A percentile compares a stretch with the other conserved stretches of the same genome.
phyloP scores from a whole-genome alignment of 31 red algal genomes.

The Bonnemaisonia californica region DNA sequence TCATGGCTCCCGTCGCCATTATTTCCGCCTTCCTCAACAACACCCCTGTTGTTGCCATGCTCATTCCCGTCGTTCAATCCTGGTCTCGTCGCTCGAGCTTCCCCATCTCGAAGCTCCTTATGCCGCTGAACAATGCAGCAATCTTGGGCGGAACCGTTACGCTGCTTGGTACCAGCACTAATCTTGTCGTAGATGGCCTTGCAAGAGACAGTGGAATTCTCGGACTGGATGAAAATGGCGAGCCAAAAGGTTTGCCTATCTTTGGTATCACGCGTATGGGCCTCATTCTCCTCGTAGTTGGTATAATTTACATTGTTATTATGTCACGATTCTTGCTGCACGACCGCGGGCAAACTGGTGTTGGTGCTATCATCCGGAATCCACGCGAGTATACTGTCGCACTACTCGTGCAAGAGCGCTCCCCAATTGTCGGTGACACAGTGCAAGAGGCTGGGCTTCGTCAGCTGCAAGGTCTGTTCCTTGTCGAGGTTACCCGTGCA shows the following conservation, averaged over 20 bases:
- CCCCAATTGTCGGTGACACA: conserved; percentile 88
- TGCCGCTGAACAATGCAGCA: conserved; percentile 92
- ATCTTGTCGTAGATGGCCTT: conserved; percentile 85
- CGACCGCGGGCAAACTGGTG: conserved; percentile 63
- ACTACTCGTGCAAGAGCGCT: conserved; percentile 67
- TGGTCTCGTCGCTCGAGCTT: conserved; percentile 82
- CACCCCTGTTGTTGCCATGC: conserved; percentile 90
- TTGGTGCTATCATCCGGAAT: conserved; percentile 76
- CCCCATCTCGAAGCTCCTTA: conserved; percentile 85
- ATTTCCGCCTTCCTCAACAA: conserved; percentile 96
- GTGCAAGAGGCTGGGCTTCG: conserved; percentile 86
- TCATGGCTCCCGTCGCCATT: conserved; percentile 77
- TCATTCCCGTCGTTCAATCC: conserved; percentile 86
- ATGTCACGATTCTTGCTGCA: conserved; percentile 65
- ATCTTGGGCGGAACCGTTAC: conserved; percentile 90
- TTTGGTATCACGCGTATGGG: conserved; percentile 79
- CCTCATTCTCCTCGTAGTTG: conserved; percentile 42
- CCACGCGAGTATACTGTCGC: conserved; percentile 91
- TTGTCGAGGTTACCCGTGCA: conserved; percentile 86
- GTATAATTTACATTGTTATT: conserved; percentile 71
- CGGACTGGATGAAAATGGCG: conserved; percentile 15
- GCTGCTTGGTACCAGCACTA: conserved; percentile 88
- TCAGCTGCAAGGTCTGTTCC: conserved; percentile 87
- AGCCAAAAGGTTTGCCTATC: conserved; percentile 49
- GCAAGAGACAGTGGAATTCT: conserved; percentile 50